Base-by-base conservation (phyloP, 78 protist genomes). In the Acrasis kona region DNA sequence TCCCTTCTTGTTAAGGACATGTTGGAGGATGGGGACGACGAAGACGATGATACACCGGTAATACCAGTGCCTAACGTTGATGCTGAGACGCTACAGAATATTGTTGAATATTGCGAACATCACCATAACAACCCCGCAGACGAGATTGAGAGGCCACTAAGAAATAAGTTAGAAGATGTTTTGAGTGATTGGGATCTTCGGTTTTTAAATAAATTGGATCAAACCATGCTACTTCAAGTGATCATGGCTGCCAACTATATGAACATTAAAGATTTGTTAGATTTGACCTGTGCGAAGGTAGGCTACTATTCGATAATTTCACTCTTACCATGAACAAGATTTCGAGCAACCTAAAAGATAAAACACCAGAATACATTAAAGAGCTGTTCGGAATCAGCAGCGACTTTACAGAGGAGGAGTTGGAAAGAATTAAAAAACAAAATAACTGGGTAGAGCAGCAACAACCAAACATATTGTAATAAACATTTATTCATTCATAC, bases 371-470 rank as follows among this genome's bases (percentile, higher is more conserved):
- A 65, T 92, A 95, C 70, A 95, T 95, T 42, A 84, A 96, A 37
- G 74, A 89, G 82, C 71, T 72, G 36, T 95, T 95, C 92, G 91
- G 87, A 82, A 91, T 91, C 37, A 27, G 58, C 50, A 88, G 87
- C 79, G 96, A 95, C 67, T 95, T 95, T 37, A 89, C 96, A 9
- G 93, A 91, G 71, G 96, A 95, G 78, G 98, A 95, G 57, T 96
- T 91, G 77, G 98, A 85, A 65, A 87, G 83, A 78, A 83, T 91
- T 34, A 69, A 91, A 74, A 87, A 87, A 58, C 96, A 94, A 81
- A 91, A 94, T 86, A 84, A 89, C 76, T 94, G 97, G 95, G 87
- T 91, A 76, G 95, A 93, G 77, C 93, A 93, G 39, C n/a, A n/a
- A n/a, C n/a, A n/a, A n/a, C n/a, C n/a, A n/a, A n/a, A n/a, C n/a